Base-by-base conservation (phyloP, 768 basidiomycete genomes). In the Hericium erinaceus region DNA sequence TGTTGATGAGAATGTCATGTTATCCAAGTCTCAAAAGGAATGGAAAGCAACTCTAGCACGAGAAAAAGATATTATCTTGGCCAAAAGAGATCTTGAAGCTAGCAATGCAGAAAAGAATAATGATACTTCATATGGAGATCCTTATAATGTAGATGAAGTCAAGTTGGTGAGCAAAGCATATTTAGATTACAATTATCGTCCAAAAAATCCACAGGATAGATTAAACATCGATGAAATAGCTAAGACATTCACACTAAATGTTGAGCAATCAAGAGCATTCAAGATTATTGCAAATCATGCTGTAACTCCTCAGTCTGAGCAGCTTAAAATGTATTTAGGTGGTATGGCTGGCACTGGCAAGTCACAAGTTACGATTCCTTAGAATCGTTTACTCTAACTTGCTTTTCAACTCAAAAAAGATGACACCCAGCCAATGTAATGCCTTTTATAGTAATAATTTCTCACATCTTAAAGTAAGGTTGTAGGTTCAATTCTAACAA, bases 291-390 rank as follows among this genome's bases (percentile, higher is more conserved):
- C 61, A 10, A 58, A 63, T 28, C 61, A 65, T 39, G 16, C 52
- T 15, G 4, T 52, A 3, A 13, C 46, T 20, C 24, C 39, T 11
- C 4, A 6, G 20, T 26, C 40, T 4, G 58, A 61, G 13, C 59
- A 55, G 22, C 46, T 66, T 16, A 40, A 55, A 7, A 66, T 66
- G 54, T 48, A 5, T 20, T n/a, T 46, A 46, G 44, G 44, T n/a
- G 44, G 64, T 13, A 64, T 65, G 62, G 64, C 48, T 6, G 65
- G 65, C 4, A 66, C 61, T 12, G 65, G 64, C 10, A 66, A 64
- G 46, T 63, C 64, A 15, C 61, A 56, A 48, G 64, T 64, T 4
- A n/a, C n/a, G n/a, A n/a, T n/a, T n/a, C n/a, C n/a, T n/a, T n/a
- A n/a, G n/a, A n/a, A n/a, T n/a, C n/a, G n/a, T n/a, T n/a, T n/a